Conservation (phyloP, 140 eudicot genomes). For the Stevia rebaudiana region DNA sequence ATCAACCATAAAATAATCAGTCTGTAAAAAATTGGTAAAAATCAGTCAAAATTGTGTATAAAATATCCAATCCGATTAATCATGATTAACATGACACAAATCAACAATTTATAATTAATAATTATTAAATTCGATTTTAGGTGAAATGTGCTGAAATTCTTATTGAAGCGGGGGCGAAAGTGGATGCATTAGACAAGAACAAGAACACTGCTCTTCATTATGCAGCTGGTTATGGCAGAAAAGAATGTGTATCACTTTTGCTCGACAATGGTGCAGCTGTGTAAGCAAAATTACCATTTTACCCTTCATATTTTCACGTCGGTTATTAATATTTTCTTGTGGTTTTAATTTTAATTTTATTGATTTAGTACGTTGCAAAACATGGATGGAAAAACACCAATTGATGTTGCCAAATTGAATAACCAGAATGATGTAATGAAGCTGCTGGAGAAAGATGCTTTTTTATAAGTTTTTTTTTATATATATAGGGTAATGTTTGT, state of each 20-base stretch:
- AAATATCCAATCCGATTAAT: too few species aligned
- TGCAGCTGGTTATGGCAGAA: constrained; percentile 94
- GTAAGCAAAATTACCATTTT: constrained; percentile 35
- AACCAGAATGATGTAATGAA: constrained; percentile 66
- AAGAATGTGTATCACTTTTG: constrained; percentile 82
- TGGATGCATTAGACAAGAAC: constrained; percentile 90
- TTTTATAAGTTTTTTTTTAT: constrained; percentile 39
- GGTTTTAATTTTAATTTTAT: not conserved
- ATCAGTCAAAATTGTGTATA: too few species aligned
- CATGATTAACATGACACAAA: not conserved
- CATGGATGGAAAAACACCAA: constrained; percentile 88
- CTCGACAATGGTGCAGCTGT: constrained; percentile 91
- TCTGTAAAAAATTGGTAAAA: too few species aligned
- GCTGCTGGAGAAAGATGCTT: constrained; percentile 90
- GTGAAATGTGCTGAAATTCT: constrained; percentile 76
- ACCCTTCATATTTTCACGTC: not conserved
- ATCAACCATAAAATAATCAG: too few species aligned
- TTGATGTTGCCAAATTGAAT: constrained; percentile 88
- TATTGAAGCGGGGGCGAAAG: constrained; percentile 92
- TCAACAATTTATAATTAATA: not conserved
- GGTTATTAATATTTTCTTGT: not conserved
- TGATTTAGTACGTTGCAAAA: constrained; percentile 72
- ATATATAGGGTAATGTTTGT: not conserved
- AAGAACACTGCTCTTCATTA: constrained; percentile 97
- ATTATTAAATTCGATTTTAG: constrained; percentile 28